phyloP scores from a whole-genome alignment of 2,329 filamentous ascomycete species.

The Colletotrichum musae region DNA sequence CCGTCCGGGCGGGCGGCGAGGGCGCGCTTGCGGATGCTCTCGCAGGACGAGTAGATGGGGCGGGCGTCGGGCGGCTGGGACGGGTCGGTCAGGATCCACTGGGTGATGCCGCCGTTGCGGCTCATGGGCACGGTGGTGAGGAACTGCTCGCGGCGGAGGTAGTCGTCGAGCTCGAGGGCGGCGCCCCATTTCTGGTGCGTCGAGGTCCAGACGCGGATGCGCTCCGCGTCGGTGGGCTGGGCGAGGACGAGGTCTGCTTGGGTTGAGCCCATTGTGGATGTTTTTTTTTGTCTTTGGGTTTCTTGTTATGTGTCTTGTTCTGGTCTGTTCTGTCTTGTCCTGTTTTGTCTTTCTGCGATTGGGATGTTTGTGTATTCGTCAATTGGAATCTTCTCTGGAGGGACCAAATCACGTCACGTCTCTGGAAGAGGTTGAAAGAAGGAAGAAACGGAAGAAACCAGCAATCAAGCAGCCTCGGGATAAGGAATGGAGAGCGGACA shows the following conservation, averaged over 20 bases:
- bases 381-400: not conserved
- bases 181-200: conserved; percentile 73
- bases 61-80: conserved; percentile 56
- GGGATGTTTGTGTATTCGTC: conserved; percentile 6
- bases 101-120: conserved; percentile 69
- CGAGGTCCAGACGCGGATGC: conserved; percentile 66
- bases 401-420: not conserved
- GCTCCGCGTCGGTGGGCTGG: conserved; percentile 71
- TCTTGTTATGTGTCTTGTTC: not conserved
- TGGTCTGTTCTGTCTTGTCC: no score
- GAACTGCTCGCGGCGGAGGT: conserved; percentile 72
- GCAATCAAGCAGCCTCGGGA: not conserved
- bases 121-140: conserved; percentile 72
- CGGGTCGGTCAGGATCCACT: conserved; percentile 74
- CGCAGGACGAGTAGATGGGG: conserved; percentile 74
- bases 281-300: not conserved
- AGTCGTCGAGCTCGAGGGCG: conserved; percentile 67
- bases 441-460: not conserved
- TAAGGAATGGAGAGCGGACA: conserved; percentile 7
- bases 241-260: conserved; percentile 58
- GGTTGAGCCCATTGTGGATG: conserved; percentile 35
- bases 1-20: conserved; percentile 58
- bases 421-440: no score
- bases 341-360: conserved; percentile 3
- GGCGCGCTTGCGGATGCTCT: conserved; percentile 73